These are phyloP conservation scores for Sporothrix phasma DNA, from an alignment of 2,329 filamentous ascomycete genomes.

Conservation along the genomic window DNA sequence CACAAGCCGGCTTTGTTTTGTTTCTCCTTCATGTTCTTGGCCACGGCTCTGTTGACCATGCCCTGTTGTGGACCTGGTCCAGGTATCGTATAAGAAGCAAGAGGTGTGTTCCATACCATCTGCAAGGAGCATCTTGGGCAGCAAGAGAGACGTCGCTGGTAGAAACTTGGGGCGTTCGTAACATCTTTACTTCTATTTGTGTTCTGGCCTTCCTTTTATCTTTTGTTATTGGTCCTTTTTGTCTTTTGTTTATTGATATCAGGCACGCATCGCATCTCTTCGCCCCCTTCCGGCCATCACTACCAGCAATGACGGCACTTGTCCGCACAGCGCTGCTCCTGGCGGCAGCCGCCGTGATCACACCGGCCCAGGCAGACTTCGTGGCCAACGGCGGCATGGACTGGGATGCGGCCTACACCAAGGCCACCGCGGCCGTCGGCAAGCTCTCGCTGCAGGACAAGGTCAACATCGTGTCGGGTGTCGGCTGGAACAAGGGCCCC, in stretches of 20 bases:
- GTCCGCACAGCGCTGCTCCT: conserved; percentile 22
- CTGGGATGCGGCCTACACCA: conserved; percentile 61
- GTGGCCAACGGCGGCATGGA: conserved; percentile 20
- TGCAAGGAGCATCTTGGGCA: not conserved
- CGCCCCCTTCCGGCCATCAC: not conserved
- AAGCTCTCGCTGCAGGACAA: conserved; percentile 67
- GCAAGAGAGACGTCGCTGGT: not conserved
- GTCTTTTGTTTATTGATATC: not conserved
- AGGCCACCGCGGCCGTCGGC: conserved; percentile 56
- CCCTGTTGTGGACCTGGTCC: not conserved
- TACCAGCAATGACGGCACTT: not conserved
- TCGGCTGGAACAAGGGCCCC: conserved; percentile 60
- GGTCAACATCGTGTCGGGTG: conserved; percentile 67
- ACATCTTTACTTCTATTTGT: too few relatives aligned
- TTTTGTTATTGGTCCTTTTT: not conserved
- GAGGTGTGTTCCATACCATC: not conserved
- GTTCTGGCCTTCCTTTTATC: too few relatives aligned
- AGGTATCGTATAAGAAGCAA: not conserved
- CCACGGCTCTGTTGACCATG: not conserved
- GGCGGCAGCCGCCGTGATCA: not conserved
- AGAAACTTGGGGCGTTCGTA: not conserved
- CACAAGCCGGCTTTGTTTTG: not conserved
- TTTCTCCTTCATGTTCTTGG: not conserved
- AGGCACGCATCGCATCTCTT: not conserved
- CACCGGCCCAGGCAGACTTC: conserved; percentile 5